Percentiles rank a stretch among this genome's conserved stretches.
Conservation (phyloP, 768 basidiomycete species). For the Bullera alba region DNA sequence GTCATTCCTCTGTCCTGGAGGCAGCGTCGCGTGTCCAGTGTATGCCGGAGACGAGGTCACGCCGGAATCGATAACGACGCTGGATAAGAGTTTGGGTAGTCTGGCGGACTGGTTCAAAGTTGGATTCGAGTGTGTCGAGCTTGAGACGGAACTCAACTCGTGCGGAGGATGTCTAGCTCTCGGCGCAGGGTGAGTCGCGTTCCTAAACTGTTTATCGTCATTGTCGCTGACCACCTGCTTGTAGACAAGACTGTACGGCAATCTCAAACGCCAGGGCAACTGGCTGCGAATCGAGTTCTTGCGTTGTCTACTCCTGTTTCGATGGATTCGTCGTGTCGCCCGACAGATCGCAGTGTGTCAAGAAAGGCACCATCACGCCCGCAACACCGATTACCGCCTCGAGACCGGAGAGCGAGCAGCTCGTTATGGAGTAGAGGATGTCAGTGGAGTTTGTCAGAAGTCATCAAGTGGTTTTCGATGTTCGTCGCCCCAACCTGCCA, state of each 20-base stretch:
- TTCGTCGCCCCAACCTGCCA: too few relatives aligned
- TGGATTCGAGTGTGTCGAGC: constrained; percentile 46
- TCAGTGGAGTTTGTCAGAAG: too few relatives aligned
- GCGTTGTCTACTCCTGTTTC: constrained; percentile 39
- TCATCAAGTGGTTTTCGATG: too few relatives aligned
- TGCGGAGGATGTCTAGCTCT: constrained; percentile 46
- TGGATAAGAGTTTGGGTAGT: constrained; percentile 27
- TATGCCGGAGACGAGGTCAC: constrained; percentile 18
- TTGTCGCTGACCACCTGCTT: constrained; percentile 1
- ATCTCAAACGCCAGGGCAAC: constrained; percentile 37
- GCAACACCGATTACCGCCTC: constrained; percentile 29
- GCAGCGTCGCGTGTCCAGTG: constrained; percentile 40
- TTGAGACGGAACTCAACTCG: constrained; percentile 41
- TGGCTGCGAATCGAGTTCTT: constrained; percentile 36
- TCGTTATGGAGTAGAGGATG: too few relatives aligned
- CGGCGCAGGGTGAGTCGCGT: constrained; percentile 38
- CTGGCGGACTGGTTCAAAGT: constrained; percentile 46
- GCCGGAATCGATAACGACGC: constrained; percentile 15
- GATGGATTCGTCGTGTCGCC: constrained; percentile 41
- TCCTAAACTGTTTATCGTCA: not conserved
- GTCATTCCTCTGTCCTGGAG: constrained; percentile 45
- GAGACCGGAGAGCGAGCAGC: not conserved
- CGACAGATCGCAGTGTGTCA: constrained; percentile 35
- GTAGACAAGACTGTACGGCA: constrained; percentile 41
- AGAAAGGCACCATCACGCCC: constrained; percentile 22